Evolutionary conservation across 2,329 filamentous ascomycete genomes (phyloP), one percentile per base, ranked within the genome.

Genomic region (Sordariomycetes sp.): DNA sequence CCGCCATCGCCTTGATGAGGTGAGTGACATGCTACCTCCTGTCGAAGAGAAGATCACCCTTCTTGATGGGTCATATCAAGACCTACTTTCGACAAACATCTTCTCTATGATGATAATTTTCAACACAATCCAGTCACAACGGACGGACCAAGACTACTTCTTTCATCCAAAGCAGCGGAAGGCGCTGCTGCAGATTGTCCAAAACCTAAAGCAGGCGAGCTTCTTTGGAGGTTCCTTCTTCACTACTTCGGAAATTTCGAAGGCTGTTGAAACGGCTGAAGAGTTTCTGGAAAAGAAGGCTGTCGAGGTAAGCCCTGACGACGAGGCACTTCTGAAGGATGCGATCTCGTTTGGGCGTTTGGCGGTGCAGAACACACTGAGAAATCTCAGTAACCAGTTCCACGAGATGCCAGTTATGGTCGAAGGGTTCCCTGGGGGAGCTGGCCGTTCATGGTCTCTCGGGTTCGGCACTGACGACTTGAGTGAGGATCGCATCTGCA

Each of bases 121-220:
- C 43, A 96, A 96, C 50, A 79, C 86, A 0, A 78, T 96, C 1
- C 88, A 88, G 17, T 94, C 87, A 5, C 85, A 95, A 49, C 69
- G 88, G 9, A 77, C 72, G 0, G 90, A 90, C 46, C 66, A 74
- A 36, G 88, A 95, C 51, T 95, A 94, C 50, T 81, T 96, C 42
- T 95, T 95, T 46, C 83, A 94, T 46, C 72, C 75, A 1, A 76
- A 71, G 10, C 88, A 88, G 46, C 63, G 72, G 20, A 80, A 77
- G 41, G 68, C 70, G 25, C 62, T 94, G 10, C 60, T 79, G 18
- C 66, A 75, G 34, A 63, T 94, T 3, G 80, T 94, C 5, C 71
- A 70, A 36, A 94, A 95, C 48, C 56, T 94, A 29, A 75, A 86
- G 14, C 82, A 92, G 49, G 80, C 85, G 6, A 86, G 83, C 32